Base-by-base conservation (phyloP, 2,329 filamentous ascomycete species). In the Chalara sp. region DNA sequence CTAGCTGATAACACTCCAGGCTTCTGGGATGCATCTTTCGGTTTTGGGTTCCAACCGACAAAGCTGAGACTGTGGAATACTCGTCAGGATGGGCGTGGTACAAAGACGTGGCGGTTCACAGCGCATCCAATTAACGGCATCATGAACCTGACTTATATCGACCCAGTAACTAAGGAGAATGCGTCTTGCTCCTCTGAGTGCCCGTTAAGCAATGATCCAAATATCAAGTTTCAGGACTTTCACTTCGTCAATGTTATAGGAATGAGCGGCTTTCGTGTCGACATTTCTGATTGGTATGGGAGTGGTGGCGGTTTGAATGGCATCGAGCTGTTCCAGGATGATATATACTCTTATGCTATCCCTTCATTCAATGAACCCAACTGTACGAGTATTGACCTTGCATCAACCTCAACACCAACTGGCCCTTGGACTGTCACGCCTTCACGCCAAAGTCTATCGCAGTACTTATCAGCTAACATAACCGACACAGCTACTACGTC, bases 71-170 rank as follows among this genome's bases (percentile, higher is more conserved):
- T 99, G 29, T 89, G 87, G 75, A 99, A 99, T 70, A 93, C 92
- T 3, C 83, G 87, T 59, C 76, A 83, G 48, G 82, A 93, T 61
- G 89, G 87, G 47, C 84, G 90, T 57, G 91, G 93, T 32, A 96
- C 91, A 32, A 87, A 88, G 71, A 87, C 86, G 0, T 99, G 89
- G 72, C 83, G 90, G 52, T 95, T 89, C 65, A 89, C 88, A 28
- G 88, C 90, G 13, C 73, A 92, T 52, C 91, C 92, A 5, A 81
- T 92, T 62, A 84, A 87, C 56, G 93, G 93, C 48, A 96, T 99
- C 66, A 88, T 99, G 83, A 96, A 97, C 69, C 78, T 99, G 63
- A 95, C 90, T 37, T 97, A 93, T 61, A 83, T 84, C 56, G 89
- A 97, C 63, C 84, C 86, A 29, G 72, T 66, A 39, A 86, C 81